Conservation (phyloP, 106 monocot species). For the Ottelia alismoides region DNA sequence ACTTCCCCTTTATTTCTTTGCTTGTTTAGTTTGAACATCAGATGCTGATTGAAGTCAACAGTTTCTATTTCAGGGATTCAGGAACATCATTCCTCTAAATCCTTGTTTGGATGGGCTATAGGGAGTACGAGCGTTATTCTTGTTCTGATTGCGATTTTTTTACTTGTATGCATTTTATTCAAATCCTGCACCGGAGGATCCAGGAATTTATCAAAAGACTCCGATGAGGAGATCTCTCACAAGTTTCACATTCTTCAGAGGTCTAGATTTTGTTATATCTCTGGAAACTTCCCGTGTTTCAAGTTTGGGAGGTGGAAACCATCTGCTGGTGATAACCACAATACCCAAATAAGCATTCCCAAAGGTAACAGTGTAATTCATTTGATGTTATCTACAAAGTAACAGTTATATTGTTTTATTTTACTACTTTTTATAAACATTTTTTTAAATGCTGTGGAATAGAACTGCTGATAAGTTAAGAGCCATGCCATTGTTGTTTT, state of each 20-base stretch:
- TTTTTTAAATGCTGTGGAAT: not conserved
- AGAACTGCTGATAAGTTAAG: not conserved
- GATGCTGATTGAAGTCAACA: not conserved
- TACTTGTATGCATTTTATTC: conserved; percentile 43
- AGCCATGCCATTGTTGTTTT: not conserved
- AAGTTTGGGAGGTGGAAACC: conserved; percentile 35
- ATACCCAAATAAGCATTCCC: conserved; percentile 43
- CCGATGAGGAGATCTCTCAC: conserved; percentile 28
- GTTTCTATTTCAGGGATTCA: conserved; percentile 6
- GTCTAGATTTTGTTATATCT: conserved; percentile 57
- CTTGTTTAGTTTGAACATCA: too few species aligned
- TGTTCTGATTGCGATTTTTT: conserved; percentile 32
- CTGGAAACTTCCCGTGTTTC: conserved; percentile 58
- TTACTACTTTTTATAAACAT: not conserved
- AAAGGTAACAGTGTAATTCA: conserved; percentile 26
- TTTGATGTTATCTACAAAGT: not conserved
- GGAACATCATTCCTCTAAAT: conserved; percentile 23
- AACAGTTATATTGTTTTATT: not conserved
- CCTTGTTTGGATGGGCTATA: conserved; percentile 74
- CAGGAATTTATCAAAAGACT: conserved; percentile 33
- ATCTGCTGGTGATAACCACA: conserved; percentile 22
- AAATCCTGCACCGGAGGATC: conserved; percentile 20
- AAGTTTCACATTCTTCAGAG: conserved; percentile 65
- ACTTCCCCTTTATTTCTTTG: too few species aligned
- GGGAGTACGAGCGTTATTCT: conserved; percentile 60